Evolutionary conservation across 1,139 yeast genomes (phyloP).

Genomic region (Pichia sp.): DNA sequence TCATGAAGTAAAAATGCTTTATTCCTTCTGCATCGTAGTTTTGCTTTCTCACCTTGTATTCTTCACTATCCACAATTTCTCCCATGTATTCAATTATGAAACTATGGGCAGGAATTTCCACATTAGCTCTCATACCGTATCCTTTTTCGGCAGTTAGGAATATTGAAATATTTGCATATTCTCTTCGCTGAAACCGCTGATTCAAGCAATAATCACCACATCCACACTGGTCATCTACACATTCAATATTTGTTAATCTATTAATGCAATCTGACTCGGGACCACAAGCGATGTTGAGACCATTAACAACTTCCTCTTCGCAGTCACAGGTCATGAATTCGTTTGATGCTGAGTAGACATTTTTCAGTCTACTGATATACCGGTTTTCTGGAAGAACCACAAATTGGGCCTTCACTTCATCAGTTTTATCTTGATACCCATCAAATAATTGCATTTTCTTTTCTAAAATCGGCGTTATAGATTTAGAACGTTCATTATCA

Average conservation of each 20-base stretch:
- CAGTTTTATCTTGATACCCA: slow-evolving; percentile 56
- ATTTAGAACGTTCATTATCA: slow-evolving; percentile 13
- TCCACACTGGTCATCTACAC: slow-evolving; percentile 64
- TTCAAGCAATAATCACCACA: slow-evolving; percentile 83
- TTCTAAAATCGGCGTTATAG: slow-evolving; percentile 23
- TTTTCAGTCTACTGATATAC: slow-evolving; percentile 39
- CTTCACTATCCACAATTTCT: slow-evolving; percentile 77
- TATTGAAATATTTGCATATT: slow-evolving; percentile 71
- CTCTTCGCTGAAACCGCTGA: slow-evolving; percentile 75
- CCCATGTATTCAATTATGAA: slow-evolving; percentile 92
- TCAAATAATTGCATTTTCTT: slow-evolving; percentile 34
- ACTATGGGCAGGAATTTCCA: slow-evolving; percentile 51
- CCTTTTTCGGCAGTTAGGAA: slow-evolving; percentile 83
- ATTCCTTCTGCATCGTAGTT: slow-evolving; percentile 68
- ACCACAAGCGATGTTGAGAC: slow-evolving; percentile 68
- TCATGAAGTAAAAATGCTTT: slow-evolving; percentile 93
- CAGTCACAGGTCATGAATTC: slow-evolving; percentile 87
- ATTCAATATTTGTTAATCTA: slow-evolving; percentile 86
- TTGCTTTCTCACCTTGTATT: slow-evolving; percentile 68
- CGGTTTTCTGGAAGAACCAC: slow-evolving; percentile 52
- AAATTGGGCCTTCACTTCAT: slow-evolving; percentile 65
- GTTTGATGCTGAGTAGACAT: slow-evolving; percentile 29
- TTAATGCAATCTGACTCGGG: slow-evolving; percentile 88
- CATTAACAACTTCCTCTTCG: slow-evolving; percentile 39
- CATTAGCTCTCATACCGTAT: slow-evolving; percentile 76